Evolutionary conservation across 345 rosid species (phyloP).

Genomic region (Eucalyptus sideroxylon): DNA sequence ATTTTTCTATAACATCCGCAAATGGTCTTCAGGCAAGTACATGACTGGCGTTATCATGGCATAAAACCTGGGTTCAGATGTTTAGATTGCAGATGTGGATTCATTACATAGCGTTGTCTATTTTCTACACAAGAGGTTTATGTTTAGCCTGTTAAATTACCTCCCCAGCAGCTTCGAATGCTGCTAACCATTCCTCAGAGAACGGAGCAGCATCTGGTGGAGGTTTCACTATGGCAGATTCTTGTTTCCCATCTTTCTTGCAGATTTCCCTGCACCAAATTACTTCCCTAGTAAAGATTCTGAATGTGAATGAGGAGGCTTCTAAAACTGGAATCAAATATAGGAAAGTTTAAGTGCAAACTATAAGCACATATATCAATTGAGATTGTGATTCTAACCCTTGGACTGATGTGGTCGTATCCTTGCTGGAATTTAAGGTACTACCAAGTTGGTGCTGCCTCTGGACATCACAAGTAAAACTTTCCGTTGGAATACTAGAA

Average conservation of each 20-base stretch:
- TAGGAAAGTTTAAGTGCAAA: neutral
- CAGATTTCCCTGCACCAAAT: conserved; percentile 17
- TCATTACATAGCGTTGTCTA: neutral
- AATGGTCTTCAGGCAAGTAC: neutral
- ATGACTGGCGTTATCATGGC: neutral
- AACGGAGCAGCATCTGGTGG: conserved; percentile 62
- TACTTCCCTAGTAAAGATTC: neutral
- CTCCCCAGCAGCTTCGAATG: conserved; percentile 95
- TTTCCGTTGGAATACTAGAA: neutral
- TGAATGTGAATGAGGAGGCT: neutral
- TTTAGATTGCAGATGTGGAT: neutral
- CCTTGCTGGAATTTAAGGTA: neutral
- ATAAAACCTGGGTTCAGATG: neutral
- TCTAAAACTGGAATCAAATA: neutral
- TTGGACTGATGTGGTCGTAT: neutral
- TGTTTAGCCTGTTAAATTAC: conserved; percentile 12
- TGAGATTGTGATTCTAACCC: neutral
- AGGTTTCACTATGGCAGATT: conserved; percentile 31
- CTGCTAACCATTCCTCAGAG: conserved; percentile 95
- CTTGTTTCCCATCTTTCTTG: conserved; percentile 24
- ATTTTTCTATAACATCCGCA: neutral
- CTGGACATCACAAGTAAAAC: neutral
- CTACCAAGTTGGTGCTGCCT: neutral
- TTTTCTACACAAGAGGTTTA: neutral
- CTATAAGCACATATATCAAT: neutral